These are phyloP conservation scores for Phylloporus arenicola DNA, from an alignment of 768 basidiomycete genomes.

Conservation along the genomic window DNA sequence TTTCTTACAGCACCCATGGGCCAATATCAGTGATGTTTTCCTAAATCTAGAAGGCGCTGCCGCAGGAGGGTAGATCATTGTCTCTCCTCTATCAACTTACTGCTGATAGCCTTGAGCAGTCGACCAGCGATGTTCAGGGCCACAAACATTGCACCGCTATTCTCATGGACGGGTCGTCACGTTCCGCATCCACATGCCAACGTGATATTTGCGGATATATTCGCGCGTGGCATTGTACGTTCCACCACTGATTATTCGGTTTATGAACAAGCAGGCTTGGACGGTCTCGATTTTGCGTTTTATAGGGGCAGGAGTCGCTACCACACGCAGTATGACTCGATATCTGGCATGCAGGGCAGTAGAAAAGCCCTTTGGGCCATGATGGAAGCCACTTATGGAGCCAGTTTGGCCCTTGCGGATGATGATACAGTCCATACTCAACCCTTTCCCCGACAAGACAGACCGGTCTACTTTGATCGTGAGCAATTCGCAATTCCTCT, in stretches of 20 bases:
- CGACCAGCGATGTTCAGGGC: constrained; percentile 74
- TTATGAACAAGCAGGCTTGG: constrained; percentile 52
- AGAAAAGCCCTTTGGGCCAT: constrained; percentile 67
- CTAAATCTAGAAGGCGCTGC: constrained; percentile 82
- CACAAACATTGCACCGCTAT: constrained; percentile 53
- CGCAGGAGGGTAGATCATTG: constrained; percentile 56
- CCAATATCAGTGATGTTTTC: constrained; percentile 57
- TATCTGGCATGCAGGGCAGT: constrained; percentile 52
- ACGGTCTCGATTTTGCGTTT: constrained; percentile 76
- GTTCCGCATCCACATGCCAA: constrained; percentile 70
- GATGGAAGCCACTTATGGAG: constrained; percentile 61
- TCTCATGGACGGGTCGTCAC: constrained; percentile 40
- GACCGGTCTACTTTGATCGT: constrained; percentile 72
- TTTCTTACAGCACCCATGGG: constrained; percentile 74
- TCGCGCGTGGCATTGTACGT: constrained; percentile 56
- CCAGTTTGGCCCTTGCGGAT: constrained; percentile 52
- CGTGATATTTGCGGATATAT: constrained; percentile 64
- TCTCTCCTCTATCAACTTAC: not conserved
- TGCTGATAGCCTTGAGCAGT: constrained; percentile 30
- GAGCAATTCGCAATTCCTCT: constrained; percentile 21
- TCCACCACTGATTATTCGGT: constrained; percentile 73
- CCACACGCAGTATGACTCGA: constrained; percentile 69
- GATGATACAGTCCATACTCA: constrained; percentile 27
- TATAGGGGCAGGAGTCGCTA: constrained; percentile 70
- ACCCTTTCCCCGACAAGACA: constrained; percentile 20